Conservation (phyloP, 1,139 yeast species). For the Protomyces pachydermus region DNA sequence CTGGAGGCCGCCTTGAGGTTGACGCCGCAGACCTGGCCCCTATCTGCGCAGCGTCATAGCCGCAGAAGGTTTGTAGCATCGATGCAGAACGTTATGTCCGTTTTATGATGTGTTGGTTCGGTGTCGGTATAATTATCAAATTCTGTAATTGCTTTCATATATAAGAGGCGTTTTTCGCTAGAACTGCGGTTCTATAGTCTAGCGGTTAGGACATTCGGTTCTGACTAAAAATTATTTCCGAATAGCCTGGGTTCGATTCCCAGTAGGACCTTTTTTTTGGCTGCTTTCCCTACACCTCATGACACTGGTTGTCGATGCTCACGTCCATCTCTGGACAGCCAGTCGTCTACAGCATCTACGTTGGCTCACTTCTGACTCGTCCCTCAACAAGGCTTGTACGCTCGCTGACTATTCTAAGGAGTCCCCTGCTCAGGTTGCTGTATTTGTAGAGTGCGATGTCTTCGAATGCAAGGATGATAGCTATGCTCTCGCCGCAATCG, state of each 20-base stretch:
- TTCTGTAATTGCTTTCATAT: too few relatives aligned
- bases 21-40: too few relatives aligned
- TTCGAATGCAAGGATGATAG: neutral
- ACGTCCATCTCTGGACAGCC: constrained; percentile 9
- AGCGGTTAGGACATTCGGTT: neutral
- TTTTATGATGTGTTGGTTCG: too few relatives aligned
- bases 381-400: neutral
- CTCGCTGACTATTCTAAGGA: neutral
- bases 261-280: neutral
- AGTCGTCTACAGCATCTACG: neutral
- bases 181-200: neutral
- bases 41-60: too few relatives aligned
- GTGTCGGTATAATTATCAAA: too few relatives aligned
- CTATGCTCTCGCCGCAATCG: neutral
- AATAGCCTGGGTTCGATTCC: neutral
- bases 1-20: too few relatives aligned
- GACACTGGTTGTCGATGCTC: constrained; percentile 2
- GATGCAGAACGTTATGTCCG: too few relatives aligned
- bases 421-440: neutral
- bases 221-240: neutral
- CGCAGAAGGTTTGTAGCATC: too few relatives aligned
- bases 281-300: neutral
- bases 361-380: constrained; percentile 1
- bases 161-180: too few relatives aligned
- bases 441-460: constrained; percentile 18